These are phyloP conservation scores for Gnaphalium uliginosum DNA, from an alignment of 129 eudicot genomes.

Conservation along the genomic window DNA sequence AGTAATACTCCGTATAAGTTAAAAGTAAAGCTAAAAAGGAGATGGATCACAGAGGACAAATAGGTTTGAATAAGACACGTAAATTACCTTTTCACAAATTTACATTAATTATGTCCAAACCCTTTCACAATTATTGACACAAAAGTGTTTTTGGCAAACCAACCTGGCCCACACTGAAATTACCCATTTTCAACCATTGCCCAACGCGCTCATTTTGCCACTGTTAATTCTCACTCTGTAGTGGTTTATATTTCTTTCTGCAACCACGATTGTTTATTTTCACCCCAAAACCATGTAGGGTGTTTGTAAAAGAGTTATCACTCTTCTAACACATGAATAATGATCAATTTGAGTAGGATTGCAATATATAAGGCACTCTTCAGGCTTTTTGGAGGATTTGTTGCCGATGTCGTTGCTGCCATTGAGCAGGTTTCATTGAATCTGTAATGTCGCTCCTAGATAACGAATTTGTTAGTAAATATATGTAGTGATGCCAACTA, in stretches of 20 bases:
- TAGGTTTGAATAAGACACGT: neutral
- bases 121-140: neutral
- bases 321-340: conserved; percentile 10
- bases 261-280: neutral
- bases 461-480: neutral
- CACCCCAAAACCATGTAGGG: neutral
- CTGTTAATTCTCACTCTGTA: neutral
- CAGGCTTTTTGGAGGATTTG: conserved; percentile 95
- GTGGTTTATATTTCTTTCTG: neutral
- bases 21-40: neutral
- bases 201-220: conserved; percentile 1
- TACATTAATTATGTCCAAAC: neutral
- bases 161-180: neutral
- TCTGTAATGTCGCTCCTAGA: neutral
- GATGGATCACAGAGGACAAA: neutral
- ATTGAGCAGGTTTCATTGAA: conserved; percentile 47
- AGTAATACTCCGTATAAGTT: no score
- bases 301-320: neutral
- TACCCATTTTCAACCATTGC: neutral
- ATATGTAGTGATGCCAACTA: conserved; percentile 4
- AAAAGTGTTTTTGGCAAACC: conserved; percentile 1
- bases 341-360: conserved; percentile 47
- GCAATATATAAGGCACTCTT: conserved; percentile 97
- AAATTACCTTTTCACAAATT: no score
- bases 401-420: conserved; percentile 96